These are phyloP conservation scores for Cocos nucifera DNA, from an alignment of 176 grass and related monocot species.

Conservation along the genomic window DNA sequence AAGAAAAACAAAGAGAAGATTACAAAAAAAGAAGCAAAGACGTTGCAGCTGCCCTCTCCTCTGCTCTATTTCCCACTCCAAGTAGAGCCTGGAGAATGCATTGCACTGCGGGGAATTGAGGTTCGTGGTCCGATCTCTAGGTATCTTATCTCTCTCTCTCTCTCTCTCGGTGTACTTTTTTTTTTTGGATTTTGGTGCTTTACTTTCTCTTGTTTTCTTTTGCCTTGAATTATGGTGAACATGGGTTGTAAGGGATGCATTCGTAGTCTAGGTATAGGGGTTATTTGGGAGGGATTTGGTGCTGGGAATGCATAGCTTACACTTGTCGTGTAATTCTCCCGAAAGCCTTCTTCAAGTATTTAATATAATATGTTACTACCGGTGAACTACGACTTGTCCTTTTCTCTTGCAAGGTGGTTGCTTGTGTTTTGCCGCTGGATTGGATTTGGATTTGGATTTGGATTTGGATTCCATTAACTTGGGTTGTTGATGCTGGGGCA, in stretches of 20 bases:
- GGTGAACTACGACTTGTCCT: too few species aligned
- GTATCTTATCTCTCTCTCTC: neutral
- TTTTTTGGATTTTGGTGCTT: neutral
- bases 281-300: conserved; percentile 17
- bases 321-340: conserved; percentile 6
- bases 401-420: too few species aligned
- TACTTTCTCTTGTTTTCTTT: too few species aligned
- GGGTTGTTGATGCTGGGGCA: too few species aligned
- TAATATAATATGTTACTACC: too few species aligned
- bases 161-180: neutral
- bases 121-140: conserved; percentile 59
- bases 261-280: conserved; percentile 28
- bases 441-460: too few species aligned
- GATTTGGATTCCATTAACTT: too few species aligned
- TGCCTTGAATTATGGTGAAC: neutral
- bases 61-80: conserved; percentile 16
- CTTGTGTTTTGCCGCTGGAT: too few species aligned
- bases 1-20: neutral
- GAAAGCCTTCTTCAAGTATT: too few species aligned
- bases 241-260: conserved; percentile 64
- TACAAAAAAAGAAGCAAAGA: neutral
- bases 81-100: conserved; percentile 4
- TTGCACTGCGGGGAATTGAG: conserved; percentile 62
- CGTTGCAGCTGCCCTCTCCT: conserved; percentile 14
- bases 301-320: conserved; percentile 64